Base-by-base conservation (phyloP, 768 basidiomycete species). In the Pleurotus tuber-regium region DNA sequence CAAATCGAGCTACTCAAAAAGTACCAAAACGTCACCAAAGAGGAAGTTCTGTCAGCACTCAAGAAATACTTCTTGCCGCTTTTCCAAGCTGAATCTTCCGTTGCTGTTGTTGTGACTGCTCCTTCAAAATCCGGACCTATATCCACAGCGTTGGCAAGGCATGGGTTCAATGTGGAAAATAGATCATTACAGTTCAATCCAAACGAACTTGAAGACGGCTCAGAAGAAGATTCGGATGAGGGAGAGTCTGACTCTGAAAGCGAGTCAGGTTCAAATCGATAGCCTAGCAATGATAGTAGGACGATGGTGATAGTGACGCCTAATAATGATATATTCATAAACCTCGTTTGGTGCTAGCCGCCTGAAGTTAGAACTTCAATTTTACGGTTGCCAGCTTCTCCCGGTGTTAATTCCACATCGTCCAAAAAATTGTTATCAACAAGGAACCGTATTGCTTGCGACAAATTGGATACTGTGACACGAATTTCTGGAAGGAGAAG, bases 401-500 rank as follows among this genome's bases (percentile, higher is more conserved):
- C 95, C 12, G 89, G 87, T 39, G 75, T 79, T 23, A 87, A 66
- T 66, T 97, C 95, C 1, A 96, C 91, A 25, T 79, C 80, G 39
- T 76, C 72, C 29, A 98, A 69, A 68, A 95, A 92, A 61, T 93
- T 85, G 57, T 98, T 97, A 54, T 89, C 88, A 1, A 91, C 92
- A 14, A 96, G 66, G 66, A 97, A 98, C 25, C 79, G 83, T 56
- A 97, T 90, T 4, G 90, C 92, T 65, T 98, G 95, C 0, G 93
- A 93, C 4, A 98, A 75, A 66, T 94, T 94, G 1, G 92, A 95
- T 3, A 94, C 78, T 0, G 94, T 95, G 57, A 89, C 76, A 24
- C 87, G 82, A 31, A 96, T 93, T 63, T 96, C 93, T 10, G 87
- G 89, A 16, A 87, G 71, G 4, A 97, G 76, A 10, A 97, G 71